These are phyloP conservation scores for Candida vartiovaarae DNA, from an alignment of 805 yeast genomes.

Conservation along the genomic window DNA sequence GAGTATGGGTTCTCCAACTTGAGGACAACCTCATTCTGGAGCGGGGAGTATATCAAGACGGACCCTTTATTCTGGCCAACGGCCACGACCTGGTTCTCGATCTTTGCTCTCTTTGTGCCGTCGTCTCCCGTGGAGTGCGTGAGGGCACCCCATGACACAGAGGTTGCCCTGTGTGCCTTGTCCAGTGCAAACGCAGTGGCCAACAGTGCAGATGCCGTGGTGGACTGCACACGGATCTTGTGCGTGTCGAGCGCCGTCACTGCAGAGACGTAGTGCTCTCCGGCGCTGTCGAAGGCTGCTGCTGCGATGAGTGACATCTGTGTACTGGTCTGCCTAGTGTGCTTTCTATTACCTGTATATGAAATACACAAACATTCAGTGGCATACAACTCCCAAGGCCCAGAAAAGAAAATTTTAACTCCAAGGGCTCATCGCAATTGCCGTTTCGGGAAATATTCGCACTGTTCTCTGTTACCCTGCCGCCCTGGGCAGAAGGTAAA, in stretches of 20 bases:
- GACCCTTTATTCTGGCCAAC: slow-evolving; percentile 63
- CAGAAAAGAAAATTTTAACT: no score
- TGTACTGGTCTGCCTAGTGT: no score
- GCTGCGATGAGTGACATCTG: slow-evolving; percentile 12
- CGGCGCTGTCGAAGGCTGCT: slow-evolving; percentile 48
- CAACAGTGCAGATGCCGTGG: slow-evolving; percentile 32
- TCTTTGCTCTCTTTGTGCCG: slow-evolving; percentile 19
- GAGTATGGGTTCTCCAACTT: slow-evolving; percentile 42
- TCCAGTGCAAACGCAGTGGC: slow-evolving; percentile 46
- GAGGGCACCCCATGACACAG: slow-evolving; percentile 44
- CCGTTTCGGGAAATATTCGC: no score
- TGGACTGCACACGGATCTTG: slow-evolving; percentile 56
- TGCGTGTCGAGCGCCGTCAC: slow-evolving; percentile 65
- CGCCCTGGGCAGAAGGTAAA: no score
- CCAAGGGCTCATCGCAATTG: no score
- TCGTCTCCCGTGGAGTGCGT: neutral
- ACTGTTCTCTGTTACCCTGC: no score
- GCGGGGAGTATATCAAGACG: slow-evolving; percentile 60
- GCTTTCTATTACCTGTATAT: no score
- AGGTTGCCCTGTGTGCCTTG: slow-evolving; percentile 41
- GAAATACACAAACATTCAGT: no score
- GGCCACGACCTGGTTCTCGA: slow-evolving; percentile 44
- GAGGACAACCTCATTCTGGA: slow-evolving; percentile 47
- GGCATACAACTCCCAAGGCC: no score
- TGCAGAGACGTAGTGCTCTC: slow-evolving; percentile 58